A percentile compares a stretch with the other conserved stretches of the same genome.
These are phyloP conservation scores for Lentinula guzmanii DNA, from an alignment of 768 basidiomycete genomes.

Conservation along the genomic window DNA sequence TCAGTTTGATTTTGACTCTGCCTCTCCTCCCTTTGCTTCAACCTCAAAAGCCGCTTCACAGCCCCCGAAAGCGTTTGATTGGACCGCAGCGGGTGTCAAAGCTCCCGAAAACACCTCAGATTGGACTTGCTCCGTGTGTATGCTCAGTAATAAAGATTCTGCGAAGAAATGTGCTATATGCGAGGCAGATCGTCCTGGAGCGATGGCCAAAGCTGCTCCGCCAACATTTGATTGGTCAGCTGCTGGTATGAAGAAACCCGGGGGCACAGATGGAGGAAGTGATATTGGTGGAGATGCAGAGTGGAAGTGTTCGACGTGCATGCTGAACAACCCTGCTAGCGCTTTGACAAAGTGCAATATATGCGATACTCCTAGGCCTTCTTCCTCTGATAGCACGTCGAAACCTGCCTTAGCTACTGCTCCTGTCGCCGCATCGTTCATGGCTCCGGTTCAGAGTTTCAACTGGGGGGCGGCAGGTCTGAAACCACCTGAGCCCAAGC, in stretches of 20 bases:
- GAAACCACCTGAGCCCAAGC: conserved; percentile 13
- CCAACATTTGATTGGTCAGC: conserved; percentile 39
- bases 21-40: conserved; percentile 2
- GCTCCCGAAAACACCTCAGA: conserved; percentile 16
- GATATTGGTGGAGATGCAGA: conserved; percentile 5
- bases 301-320: conserved; percentile 45
- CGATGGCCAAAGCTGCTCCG: not conserved
- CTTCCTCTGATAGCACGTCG: not conserved
- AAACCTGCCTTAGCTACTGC: not conserved
- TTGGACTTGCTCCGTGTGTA: conserved; percentile 61
- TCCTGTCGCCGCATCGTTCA: not conserved
- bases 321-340: conserved; percentile 29
- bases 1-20: conserved; percentile 26
- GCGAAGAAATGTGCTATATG: conserved; percentile 47
- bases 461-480: conserved; percentile 35
- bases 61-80: conserved; percentile 43
- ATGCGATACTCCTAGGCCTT: conserved; percentile 29
- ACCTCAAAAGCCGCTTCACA: conserved; percentile 1
- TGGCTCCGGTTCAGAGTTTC: conserved; percentile 18
- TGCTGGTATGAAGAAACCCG: conserved; percentile 35
- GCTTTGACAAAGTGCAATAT: conserved; percentile 38
- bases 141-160: conserved; percentile 39
- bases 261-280: not conserved
- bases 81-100: conserved; percentile 55
- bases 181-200: conserved; percentile 28